These are phyloP conservation scores for Coprinopsis marcescibilis DNA, from an alignment of 768 basidiomycete genomes.

Conservation along the genomic window DNA sequence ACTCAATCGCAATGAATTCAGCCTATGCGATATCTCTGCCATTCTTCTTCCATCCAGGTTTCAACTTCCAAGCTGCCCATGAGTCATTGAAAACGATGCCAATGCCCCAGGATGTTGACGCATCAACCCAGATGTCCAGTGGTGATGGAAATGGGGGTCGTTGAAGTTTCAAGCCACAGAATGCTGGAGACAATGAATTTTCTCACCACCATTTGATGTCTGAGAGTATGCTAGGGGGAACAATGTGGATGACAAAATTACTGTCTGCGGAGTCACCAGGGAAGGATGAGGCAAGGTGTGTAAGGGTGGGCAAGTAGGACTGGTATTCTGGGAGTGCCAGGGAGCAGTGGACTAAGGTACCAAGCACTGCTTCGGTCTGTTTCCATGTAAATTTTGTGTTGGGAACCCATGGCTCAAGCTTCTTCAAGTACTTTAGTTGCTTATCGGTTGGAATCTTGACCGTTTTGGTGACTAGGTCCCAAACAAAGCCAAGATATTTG, in stretches of 20 bases:
- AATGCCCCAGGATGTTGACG: conserved; percentile 34
- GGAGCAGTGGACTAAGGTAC: conserved; percentile 31
- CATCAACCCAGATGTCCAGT: conserved; percentile 27
- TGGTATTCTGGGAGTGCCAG: conserved; percentile 25
- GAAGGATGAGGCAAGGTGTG: conserved; percentile 23
- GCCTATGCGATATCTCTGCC: conserved; percentile 22
- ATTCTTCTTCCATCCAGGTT: conserved; percentile 10
- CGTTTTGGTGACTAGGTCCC: conserved; percentile 24
- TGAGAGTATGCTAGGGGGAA: conserved; percentile 14
- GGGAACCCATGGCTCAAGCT: too few species aligned
- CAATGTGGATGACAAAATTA: conserved; percentile 12
- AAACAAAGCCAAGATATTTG: conserved; percentile 32
- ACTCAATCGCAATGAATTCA: conserved; percentile 22
- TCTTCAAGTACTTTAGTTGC: conserved; percentile 23
- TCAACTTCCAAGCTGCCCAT: conserved; percentile 25
- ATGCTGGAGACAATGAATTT: neutral
- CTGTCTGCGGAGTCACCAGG: conserved; percentile 1
- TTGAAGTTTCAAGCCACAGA: conserved; percentile 11
- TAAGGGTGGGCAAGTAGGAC: conserved; percentile 23
- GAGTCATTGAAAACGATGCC: conserved; percentile 21
- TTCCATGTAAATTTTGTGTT: conserved; percentile 10
- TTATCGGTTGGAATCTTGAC: conserved; percentile 28
- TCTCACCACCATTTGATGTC: conserved; percentile 31
- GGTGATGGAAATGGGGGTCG: conserved; percentile 6
- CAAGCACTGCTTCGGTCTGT: conserved; percentile 22